phyloP scores from a whole-genome alignment of 2,329 filamentous ascomycete species.

The Aulographum hederae region DNA sequence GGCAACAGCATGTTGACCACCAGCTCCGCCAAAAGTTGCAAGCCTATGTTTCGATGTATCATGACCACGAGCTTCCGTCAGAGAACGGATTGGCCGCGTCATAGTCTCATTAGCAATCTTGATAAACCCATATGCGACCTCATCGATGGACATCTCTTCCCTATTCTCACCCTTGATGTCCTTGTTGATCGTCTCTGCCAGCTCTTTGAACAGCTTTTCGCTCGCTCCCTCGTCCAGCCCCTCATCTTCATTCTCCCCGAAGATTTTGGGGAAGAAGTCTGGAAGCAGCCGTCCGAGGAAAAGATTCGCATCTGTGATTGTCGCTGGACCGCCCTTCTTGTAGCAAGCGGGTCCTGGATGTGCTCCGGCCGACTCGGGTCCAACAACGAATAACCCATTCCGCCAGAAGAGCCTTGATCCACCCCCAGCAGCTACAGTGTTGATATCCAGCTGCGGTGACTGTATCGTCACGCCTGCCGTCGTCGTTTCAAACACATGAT shows the following conservation, averaged over 20 bases:
- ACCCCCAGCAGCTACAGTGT: slow-evolving; percentile 83
- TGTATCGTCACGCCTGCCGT: slow-evolving; percentile 91
- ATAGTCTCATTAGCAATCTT: slow-evolving; percentile 84
- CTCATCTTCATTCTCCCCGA: slow-evolving; percentile 75
- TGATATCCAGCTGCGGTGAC: slow-evolving; percentile 82
- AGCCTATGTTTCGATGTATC: slow-evolving; percentile 82
- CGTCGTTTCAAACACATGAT: slow-evolving; percentile 87
- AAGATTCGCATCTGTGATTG: slow-evolving; percentile 86
- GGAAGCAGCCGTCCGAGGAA: slow-evolving; percentile 70
- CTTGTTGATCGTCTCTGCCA: slow-evolving; percentile 60
- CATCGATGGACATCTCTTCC: slow-evolving; percentile 55
- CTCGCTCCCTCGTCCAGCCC: slow-evolving; percentile 62
- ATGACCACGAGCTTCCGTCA: slow-evolving; percentile 84
- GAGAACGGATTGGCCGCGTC: slow-evolving; percentile 73
- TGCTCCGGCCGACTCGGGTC: slow-evolving; percentile 74
- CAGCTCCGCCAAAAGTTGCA: slow-evolving; percentile 81
- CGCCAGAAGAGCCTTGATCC: slow-evolving; percentile 72
- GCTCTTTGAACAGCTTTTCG: slow-evolving; percentile 52
- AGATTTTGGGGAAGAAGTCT: slow-evolving; percentile 90
- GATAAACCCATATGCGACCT: slow-evolving; percentile 78
- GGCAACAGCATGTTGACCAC: slow-evolving; percentile 81
- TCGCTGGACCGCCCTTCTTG: slow-evolving; percentile 71
- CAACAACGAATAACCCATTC: slow-evolving; percentile 80
- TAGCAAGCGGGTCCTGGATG: slow-evolving; percentile 86
- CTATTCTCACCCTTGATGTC: slow-evolving; percentile 44